These are phyloP conservation scores for Rhynchosporium graminicola DNA, from an alignment of 2,329 filamentous ascomycete genomes.

Conservation along the genomic window DNA sequence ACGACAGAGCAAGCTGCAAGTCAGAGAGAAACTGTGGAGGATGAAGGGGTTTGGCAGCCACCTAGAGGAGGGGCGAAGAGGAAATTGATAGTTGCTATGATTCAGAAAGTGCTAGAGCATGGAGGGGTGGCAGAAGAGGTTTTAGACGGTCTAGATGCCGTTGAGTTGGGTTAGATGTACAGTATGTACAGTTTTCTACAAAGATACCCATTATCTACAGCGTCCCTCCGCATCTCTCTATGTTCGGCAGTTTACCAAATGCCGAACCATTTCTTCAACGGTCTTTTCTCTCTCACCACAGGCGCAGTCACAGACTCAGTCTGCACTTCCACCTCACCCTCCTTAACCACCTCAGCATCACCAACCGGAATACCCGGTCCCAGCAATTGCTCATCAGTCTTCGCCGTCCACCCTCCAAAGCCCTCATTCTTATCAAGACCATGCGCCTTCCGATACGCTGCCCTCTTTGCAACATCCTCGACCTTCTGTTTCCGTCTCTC, in stretches of 20 bases:
- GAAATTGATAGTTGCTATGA: constrained; percentile 69
- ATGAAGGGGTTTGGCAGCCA: constrained; percentile 81
- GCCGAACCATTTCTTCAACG: constrained; percentile 79
- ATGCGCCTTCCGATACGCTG: constrained; percentile 82
- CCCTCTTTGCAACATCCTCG: constrained; percentile 86
- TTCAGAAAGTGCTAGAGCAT: constrained; percentile 72
- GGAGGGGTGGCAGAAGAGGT: constrained; percentile 86
- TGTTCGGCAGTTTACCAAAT: constrained; percentile 61
- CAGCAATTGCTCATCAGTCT: constrained; percentile 38
- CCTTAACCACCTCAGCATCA: constrained; percentile 22
- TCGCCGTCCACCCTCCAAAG: constrained; percentile 52
- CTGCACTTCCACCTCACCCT: constrained; percentile 41
- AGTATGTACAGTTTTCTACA: constrained; percentile 24
- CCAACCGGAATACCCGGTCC: constrained; percentile 40
- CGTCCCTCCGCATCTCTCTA: constrained; percentile 14
- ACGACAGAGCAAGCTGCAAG: constrained; percentile 47
- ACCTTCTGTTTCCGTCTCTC: constrained; percentile 72
- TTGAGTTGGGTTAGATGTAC: constrained; percentile 60
- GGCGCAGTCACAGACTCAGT: constrained; percentile 39
- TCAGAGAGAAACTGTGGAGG: constrained; percentile 54
- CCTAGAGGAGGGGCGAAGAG: constrained; percentile 82
- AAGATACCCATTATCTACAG: constrained; percentile 25
- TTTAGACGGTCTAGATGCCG: constrained; percentile 74
- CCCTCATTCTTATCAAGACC: constrained; percentile 68
- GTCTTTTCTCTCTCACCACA: constrained; percentile 48